Base-by-base conservation (phyloP, 371 early-diverging fungal genomes). In the Mortierella sp. region DNA sequence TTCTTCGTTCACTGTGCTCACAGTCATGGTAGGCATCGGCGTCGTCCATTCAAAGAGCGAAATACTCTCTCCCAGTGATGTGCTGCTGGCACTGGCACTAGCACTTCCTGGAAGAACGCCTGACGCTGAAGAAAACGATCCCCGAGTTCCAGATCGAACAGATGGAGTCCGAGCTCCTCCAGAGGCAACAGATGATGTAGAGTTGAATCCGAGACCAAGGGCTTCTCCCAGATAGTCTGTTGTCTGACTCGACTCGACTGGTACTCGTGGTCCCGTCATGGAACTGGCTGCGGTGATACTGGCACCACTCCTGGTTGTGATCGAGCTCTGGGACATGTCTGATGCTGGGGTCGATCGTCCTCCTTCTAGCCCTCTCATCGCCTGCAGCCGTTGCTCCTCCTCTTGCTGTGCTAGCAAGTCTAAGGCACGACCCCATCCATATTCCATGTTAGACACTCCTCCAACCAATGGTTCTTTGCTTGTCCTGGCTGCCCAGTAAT, bases 401-500 rank as follows among this genome's bases (percentile, higher is more conserved):
- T 63, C 70, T 21, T 54, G 59, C 27, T 37, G 19, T 0, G 60
- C 31, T 39, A 45, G 24, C 1, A 29, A 19, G 16, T 86, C 81
- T 28, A 87, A 79, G 8, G 88, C 84, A 31, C 82, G 81, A 43
- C 90, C 88, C 97, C 97, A 97, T 1, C 97, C 97, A 60, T 93
- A 96, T 64, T 96, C 96, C 71, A 91, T 85, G 63, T 91, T 95
- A 53, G 91, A 84, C 3, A 93, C 88, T 37, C 92, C 92, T 28
- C 95, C 95, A 10, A 85, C 78, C 57, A 96, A 70, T 1, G 97
- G 97, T 61, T 94, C 95, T 72, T 92, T 94, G 60, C 90, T 91
- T 56, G 89, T 87, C 28, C 95, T 80, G 13, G 96, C 95, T 2
- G 96, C 94, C 96, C 96, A 96, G 63, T 91, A 94, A 74, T 96